Evolutionary conservation across 2,329 filamentous ascomycete species (phyloP).

Genomic region (Phialocephala subalpina): DNA sequence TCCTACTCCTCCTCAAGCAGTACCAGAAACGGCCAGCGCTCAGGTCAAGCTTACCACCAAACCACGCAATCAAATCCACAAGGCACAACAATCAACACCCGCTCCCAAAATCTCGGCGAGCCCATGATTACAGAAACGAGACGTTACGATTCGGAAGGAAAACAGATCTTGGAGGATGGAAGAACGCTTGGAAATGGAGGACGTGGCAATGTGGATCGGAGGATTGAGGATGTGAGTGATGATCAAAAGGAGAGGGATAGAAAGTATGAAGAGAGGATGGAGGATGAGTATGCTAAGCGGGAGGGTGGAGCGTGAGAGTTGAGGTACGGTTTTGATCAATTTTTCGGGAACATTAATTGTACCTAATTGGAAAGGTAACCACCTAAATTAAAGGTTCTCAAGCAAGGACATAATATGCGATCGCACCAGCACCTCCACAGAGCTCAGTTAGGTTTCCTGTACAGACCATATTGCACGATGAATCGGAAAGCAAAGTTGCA

Average conservation of each 20-base stretch:
- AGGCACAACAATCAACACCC: not conserved
- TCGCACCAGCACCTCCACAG: constrained; percentile 32
- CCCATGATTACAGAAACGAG: constrained; percentile 9
- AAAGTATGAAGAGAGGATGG: constrained; percentile 2
- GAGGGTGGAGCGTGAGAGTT: constrained; percentile 1
- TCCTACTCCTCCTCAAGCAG: not conserved
- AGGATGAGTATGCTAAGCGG: constrained; percentile 6
- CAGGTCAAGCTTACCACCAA: constrained; percentile 4
- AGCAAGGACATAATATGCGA: constrained; percentile 29
- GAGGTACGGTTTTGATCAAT: too few relatives aligned
- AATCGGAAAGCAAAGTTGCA: constrained; percentile 40
- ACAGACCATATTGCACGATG: constrained; percentile 30
- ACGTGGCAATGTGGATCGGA: not conserved
- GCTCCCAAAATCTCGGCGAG: constrained; percentile 10
- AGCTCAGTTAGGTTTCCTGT: constrained; percentile 23
- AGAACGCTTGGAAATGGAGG: constrained; percentile 5
- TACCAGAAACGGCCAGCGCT: not conserved
- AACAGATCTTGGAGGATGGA: constrained; percentile 10
- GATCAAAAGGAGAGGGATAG: constrained; percentile 4
- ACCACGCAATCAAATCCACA: constrained; percentile 2
- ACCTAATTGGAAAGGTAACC: too few relatives aligned
- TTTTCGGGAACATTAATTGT: too few relatives aligned
- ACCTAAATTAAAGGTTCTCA: too few relatives aligned
- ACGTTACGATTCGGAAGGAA: constrained; percentile 6
- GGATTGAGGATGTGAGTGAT: constrained; percentile 12